Evolutionary conservation across 2,329 filamentous ascomycete genomes (phyloP).

Genomic region (Pseudogymnoascus sp.): DNA sequence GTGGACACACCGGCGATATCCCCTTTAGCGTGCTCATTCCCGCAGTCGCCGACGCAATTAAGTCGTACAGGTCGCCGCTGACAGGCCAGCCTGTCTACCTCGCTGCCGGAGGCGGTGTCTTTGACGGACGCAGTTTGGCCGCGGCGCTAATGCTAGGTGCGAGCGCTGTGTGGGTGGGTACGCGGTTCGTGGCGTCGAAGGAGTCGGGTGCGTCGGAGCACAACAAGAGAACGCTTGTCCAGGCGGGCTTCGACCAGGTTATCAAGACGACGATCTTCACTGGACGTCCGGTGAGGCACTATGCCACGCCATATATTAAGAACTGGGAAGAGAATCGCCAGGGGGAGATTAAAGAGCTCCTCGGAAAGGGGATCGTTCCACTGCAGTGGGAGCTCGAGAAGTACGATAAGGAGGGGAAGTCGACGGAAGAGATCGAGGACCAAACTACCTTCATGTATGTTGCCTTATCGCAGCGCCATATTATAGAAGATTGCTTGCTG

Average conservation of each 20-base stretch:
- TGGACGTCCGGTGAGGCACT: conserved; percentile 78
- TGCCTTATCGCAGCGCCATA: neutral
- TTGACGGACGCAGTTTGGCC: conserved; percentile 84
- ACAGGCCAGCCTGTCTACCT: conserved; percentile 85
- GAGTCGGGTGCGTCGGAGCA: conserved; percentile 90
- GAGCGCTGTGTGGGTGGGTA: conserved; percentile 90
- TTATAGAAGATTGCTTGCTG: conserved; percentile 74
- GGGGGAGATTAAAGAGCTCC: conserved; percentile 82
- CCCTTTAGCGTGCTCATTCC: conserved; percentile 90
- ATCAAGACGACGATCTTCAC: conserved; percentile 95
- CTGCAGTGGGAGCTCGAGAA: conserved; percentile 88
- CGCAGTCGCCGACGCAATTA: conserved; percentile 74
- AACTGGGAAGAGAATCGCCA: conserved; percentile 90
- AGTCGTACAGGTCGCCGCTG: conserved; percentile 76
- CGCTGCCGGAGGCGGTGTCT: conserved; percentile 90
- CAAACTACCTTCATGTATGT: conserved; percentile 9
- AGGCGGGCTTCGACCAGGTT: conserved; percentile 85
- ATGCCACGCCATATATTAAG: conserved; percentile 82
- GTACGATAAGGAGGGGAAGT: conserved; percentile 52
- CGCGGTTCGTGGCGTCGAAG: conserved; percentile 86
- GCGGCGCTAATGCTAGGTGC: conserved; percentile 90
- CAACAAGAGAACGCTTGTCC: conserved; percentile 81
- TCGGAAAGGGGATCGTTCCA: conserved; percentile 75
- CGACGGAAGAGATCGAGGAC: conserved; percentile 17
- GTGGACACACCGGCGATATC: conserved; percentile 91